Conservation (phyloP, 352 stramenopile species). For the Thalassiosira hispida region DNA sequence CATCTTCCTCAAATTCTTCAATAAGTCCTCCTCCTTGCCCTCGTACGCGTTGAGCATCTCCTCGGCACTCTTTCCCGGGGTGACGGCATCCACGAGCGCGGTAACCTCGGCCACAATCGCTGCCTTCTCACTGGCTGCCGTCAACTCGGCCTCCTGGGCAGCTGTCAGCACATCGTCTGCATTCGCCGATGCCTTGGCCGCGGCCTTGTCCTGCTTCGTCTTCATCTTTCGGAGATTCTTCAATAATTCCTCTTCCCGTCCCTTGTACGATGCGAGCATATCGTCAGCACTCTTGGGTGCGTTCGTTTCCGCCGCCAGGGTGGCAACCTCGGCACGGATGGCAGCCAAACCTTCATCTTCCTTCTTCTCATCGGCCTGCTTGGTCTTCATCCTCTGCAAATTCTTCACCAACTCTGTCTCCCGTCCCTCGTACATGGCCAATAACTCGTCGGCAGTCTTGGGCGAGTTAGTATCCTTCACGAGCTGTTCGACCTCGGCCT, state of each 20-base stretch:
- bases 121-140: background rate
- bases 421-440: constrained; percentile 20
- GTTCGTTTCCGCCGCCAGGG: constrained; percentile 8
- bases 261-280: constrained; percentile 21
- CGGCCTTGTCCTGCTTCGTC: constrained; percentile 7
- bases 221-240: constrained; percentile 38
- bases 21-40: constrained; percentile 37
- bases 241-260: constrained; percentile 18
- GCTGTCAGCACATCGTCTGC: too few species aligned
- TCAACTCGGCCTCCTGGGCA: too few species aligned
- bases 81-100: constrained; percentile 4
- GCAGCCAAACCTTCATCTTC: too few species aligned
- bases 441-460: constrained; percentile 30
- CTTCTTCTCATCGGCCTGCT: background rate
- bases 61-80: constrained; percentile 17
- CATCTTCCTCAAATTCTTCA: constrained; percentile 25
- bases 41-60: constrained; percentile 33
- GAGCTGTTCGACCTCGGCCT: constrained; percentile 14
- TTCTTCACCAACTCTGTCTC: constrained; percentile 30
- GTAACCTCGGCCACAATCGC: constrained; percentile 8
- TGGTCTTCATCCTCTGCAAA: constrained; percentile 29
- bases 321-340: background rate
- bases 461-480: constrained; percentile 13
- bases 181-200: too few species aligned
- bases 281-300: constrained; percentile 26